Base-by-base conservation (phyloP, 257 asterid species). In the Cynanchum wilfordii region DNA sequence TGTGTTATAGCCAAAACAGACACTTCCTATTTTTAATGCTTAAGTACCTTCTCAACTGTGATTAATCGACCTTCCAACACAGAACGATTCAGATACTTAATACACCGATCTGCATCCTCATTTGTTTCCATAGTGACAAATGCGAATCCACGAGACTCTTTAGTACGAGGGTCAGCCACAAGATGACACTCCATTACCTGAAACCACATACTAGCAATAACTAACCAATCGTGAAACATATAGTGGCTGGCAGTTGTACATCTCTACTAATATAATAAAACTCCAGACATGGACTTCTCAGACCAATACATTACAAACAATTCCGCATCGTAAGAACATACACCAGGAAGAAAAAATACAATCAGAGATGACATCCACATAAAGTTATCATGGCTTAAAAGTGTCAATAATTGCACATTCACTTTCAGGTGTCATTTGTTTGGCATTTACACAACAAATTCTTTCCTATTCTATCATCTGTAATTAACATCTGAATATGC, bases 11-110 rank as follows among this genome's bases (percentile, higher is more conserved):
- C 44, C 19, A 72, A 40, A 30, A 63, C 3, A 30, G 17, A 76
- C 44, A 33, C 45, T 50, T 66, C 71, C 67, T 51, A 7, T 24
- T 60, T 52, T 36, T 33, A 52, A 27, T 15, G 66, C 27, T 25
- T 20, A 6, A 54, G 3, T 91, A 93, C 97, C 94, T 86, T 89
- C 87, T 93, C 97, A 71, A 93, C 97, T 22, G 98, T 93, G 59
- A 93, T 84, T 60, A 77, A 58, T 63, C 87, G 77, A 27, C 83
- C 83, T 73, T 83, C 87, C 70, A 83, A 79, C 65, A 83, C 87
- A 16, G 84, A 78, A 22, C 79, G 85, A 27, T 83, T 75, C 29
- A 80, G 85, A 73, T 83, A 71, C 78, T 78, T 78, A 27, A 83
- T 63, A 64, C 87, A 83, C 17, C 76, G 83, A 13, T 75, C 81